Conservation (phyloP, 495 filamentous ascomycete genomes). For the Talaromyces stipitatus region DNA sequence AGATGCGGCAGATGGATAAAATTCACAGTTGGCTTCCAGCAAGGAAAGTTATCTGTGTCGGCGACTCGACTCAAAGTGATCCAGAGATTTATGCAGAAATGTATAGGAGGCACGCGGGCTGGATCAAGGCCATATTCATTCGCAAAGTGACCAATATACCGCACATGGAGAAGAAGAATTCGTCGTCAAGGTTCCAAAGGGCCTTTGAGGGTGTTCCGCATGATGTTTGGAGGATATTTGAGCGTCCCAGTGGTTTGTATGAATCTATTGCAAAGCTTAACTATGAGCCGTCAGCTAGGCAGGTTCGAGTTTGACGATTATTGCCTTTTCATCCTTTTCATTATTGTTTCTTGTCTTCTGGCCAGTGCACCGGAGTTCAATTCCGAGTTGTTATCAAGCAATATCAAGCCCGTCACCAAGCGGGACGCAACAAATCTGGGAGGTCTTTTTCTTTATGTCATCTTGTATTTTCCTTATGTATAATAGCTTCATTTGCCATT, state of each 20-base stretch:
- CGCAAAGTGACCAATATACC: conserved; percentile 74
- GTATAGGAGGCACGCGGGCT: conserved; percentile 55
- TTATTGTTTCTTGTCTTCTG: not conserved
- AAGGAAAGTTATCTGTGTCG: conserved; percentile 73
- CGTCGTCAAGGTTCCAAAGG: conserved; percentile 63
- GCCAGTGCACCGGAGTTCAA: not conserved
- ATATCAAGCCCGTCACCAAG: not conserved
- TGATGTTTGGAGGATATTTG: conserved; percentile 71
- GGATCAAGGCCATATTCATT: conserved; percentile 76
- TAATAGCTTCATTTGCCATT: not conserved
- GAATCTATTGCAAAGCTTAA: conserved; percentile 38
- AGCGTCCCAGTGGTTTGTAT: conserved; percentile 59
- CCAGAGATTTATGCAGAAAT: conserved; percentile 82
- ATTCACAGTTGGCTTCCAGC: conserved; percentile 68
- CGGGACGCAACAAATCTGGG: not conserved
- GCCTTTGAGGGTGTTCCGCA: conserved; percentile 72
- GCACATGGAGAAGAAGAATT: conserved; percentile 67
- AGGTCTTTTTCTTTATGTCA: not conserved
- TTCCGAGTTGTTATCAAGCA: not conserved
- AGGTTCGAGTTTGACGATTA: not conserved
- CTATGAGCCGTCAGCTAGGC: conserved; percentile 11
- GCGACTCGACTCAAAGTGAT: conserved; percentile 86
- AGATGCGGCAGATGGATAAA: conserved; percentile 70
- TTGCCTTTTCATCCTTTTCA: not conserved
- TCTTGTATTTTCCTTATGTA: not conserved